These are phyloP conservation scores for Fusarium chuoi DNA, from an alignment of 2,329 filamentous ascomycete genomes.

Conservation along the genomic window DNA sequence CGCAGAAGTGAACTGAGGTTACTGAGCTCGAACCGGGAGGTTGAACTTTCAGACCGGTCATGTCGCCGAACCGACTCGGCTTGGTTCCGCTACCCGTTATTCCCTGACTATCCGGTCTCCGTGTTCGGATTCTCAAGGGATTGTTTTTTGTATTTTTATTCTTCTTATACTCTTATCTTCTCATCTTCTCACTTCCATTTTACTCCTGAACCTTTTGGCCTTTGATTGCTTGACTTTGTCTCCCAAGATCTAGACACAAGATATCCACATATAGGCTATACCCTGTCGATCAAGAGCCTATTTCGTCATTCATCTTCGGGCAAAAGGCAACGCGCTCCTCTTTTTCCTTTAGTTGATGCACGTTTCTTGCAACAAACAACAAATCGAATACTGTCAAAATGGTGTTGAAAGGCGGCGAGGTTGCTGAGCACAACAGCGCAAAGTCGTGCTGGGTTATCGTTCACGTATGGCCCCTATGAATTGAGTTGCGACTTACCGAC, in stretches of 20 bases:
- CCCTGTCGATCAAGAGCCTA: conserved; percentile 17
- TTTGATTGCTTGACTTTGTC: neutral
- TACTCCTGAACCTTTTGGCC: neutral
- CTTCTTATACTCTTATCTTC: neutral
- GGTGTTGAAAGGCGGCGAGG: conserved; percentile 62
- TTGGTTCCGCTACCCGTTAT: conserved; percentile 21
- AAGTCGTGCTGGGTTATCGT: conserved; percentile 94
- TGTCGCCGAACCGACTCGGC: conserved; percentile 18
- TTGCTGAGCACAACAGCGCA: conserved; percentile 78
- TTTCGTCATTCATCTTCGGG: conserved; percentile 37
- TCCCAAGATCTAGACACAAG: neutral
- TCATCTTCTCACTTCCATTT: neutral
- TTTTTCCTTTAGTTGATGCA: neutral
- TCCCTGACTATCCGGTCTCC: conserved; percentile 9
- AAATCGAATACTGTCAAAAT: conserved; percentile 43
- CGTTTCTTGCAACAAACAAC: neutral
- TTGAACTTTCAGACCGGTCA: conserved; percentile 12
- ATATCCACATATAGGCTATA: neutral
- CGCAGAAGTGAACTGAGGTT: conserved; percentile 15
- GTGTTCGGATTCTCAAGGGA: conserved; percentile 14
- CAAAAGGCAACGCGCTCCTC: conserved; percentile 31
- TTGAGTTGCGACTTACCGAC: neutral
- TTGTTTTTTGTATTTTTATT: neutral
- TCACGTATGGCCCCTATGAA: conserved; percentile 63
- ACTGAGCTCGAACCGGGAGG: neutral